Evolutionary conservation across 2,329 filamentous ascomycete genomes (phyloP).

Genomic region (Elsinoe fawcettii): DNA sequence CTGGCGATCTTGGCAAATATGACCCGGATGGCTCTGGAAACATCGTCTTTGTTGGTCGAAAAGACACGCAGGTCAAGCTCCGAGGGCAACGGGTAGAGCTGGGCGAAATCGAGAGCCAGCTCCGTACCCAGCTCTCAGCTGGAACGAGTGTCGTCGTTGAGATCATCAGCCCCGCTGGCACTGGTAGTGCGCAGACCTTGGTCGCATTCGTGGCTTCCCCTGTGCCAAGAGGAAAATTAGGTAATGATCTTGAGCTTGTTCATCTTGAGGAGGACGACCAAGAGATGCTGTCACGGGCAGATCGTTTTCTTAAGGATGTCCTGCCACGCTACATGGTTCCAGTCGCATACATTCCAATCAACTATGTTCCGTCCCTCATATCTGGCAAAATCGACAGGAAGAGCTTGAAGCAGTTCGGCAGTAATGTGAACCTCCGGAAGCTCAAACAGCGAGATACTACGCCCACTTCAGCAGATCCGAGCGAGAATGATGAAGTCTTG

Average conservation of each 20-base stretch:
- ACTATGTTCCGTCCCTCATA: constrained; percentile 35
- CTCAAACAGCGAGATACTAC: constrained; percentile 16
- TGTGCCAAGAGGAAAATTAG: not conserved
- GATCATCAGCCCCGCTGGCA: constrained; percentile 34
- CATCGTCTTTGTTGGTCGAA: constrained; percentile 54
- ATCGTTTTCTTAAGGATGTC: constrained; percentile 13
- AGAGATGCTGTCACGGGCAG: constrained; percentile 17
- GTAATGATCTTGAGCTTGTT: constrained; percentile 12
- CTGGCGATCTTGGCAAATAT: constrained; percentile 52
- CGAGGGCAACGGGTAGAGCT: constrained; percentile 59
- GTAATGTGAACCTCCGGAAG: constrained; percentile 18
- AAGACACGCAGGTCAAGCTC: constrained; percentile 62
- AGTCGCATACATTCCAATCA: constrained; percentile 37
- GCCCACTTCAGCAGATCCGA: constrained; percentile 40
- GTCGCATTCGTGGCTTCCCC: constrained; percentile 18
- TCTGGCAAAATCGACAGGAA: constrained; percentile 37
- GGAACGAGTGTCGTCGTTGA: constrained; percentile 41
- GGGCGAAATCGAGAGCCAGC: constrained; percentile 42
- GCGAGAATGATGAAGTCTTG: constrained; percentile 16
- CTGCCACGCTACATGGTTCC: constrained; percentile 35
- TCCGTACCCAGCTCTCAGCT: constrained; percentile 29
- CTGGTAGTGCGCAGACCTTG: constrained; percentile 16
- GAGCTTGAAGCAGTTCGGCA: constrained; percentile 20
- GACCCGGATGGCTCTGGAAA: constrained; percentile 42
- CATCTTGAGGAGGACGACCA: not conserved